A percentile compares a stretch with the other conserved stretches of the same genome.
These are phyloP conservation scores for Senecio squalidus DNA, from an alignment of 140 eudicot genomes.

Conservation along the genomic window DNA sequence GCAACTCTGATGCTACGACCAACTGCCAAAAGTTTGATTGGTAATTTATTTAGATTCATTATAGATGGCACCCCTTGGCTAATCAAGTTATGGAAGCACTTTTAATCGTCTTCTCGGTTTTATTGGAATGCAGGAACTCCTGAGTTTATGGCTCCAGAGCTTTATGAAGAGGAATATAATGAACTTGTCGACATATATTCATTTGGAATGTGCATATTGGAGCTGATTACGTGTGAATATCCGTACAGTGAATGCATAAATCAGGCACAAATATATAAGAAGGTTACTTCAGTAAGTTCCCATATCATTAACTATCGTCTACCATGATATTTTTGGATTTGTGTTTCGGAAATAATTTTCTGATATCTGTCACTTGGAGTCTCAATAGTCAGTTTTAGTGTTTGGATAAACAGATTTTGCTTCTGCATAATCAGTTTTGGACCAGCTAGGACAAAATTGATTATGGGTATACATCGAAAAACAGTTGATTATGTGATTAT, in stretches of 20 bases:
- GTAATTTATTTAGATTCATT: slow-evolving; percentile 13
- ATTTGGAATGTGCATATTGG: slow-evolving; percentile 58
- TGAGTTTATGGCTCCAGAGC: slow-evolving; percentile 37
- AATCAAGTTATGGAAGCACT: not conserved
- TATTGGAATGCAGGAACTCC: slow-evolving; percentile 18
- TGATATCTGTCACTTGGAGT: not conserved
- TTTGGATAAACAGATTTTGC: not conserved
- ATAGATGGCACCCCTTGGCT: not conserved
- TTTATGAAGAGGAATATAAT: slow-evolving; percentile 32
- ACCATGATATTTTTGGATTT: not conserved
- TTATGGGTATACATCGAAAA: too few relatives aligned
- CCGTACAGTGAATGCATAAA: slow-evolving; percentile 42
- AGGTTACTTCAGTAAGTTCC: slow-evolving; percentile 28
- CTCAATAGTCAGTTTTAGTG: not conserved
- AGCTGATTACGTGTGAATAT: slow-evolving; percentile 47
- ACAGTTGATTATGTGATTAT: not conserved
- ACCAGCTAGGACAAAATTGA: not conserved
- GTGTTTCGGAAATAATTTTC: not conserved
- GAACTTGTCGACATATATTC: slow-evolving; percentile 54
- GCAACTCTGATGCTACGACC: slow-evolving; percentile 23
- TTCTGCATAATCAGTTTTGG: not conserved
- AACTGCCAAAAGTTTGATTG: slow-evolving; percentile 19
- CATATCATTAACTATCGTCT: not conserved
- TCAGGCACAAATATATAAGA: slow-evolving; percentile 26
- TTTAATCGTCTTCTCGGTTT: slow-evolving; percentile 1